These are phyloP conservation scores for Lachancea cidri DNA, from an alignment of 805 yeast genomes.

Conservation along the genomic window DNA sequence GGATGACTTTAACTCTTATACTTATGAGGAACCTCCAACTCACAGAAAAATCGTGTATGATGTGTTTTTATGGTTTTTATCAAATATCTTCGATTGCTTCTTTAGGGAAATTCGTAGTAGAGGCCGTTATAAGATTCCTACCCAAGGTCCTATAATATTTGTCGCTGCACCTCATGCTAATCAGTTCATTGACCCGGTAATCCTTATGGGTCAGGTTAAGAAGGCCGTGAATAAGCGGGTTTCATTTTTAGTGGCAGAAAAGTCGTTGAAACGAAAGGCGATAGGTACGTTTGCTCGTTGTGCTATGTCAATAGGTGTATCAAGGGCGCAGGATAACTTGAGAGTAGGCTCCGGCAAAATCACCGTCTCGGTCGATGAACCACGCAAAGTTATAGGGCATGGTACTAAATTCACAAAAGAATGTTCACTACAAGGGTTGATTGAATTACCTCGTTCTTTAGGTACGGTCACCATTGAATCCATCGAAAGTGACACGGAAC, in stretches of 20 bases:
- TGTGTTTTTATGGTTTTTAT: constrained; percentile 45
- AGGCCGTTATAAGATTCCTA: constrained; percentile 72
- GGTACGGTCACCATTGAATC: constrained; percentile 71
- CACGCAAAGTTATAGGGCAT: constrained; percentile 52
- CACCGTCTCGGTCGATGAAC: constrained; percentile 48
- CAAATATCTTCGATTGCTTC: constrained; percentile 55
- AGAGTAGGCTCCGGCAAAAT: constrained; percentile 63
- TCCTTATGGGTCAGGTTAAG: constrained; percentile 77
- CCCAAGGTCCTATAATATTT: constrained; percentile 77
- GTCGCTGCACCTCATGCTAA: constrained; percentile 99
- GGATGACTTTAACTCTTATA: constrained; percentile 1
- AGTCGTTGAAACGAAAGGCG: constrained; percentile 56
- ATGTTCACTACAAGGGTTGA: constrained; percentile 58
- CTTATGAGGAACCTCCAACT: constrained; percentile 37
- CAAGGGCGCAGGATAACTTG: constrained; percentile 85
- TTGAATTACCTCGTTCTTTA: constrained; percentile 71
- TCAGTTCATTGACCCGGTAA: constrained; percentile 75
- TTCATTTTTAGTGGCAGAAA: constrained; percentile 81
- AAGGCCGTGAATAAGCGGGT: constrained; percentile 61
- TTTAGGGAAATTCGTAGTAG: constrained; percentile 86
- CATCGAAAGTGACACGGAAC: constrained; percentile 65
- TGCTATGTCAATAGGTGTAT: constrained; percentile 84
- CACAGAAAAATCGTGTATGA: constrained; percentile 44
- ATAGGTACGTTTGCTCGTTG: constrained; percentile 74
- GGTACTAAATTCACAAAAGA: constrained; percentile 61